These are phyloP conservation scores for Aureobasidium zeae DNA, from an alignment of 2,329 filamentous ascomycete genomes.

Conservation along the genomic window DNA sequence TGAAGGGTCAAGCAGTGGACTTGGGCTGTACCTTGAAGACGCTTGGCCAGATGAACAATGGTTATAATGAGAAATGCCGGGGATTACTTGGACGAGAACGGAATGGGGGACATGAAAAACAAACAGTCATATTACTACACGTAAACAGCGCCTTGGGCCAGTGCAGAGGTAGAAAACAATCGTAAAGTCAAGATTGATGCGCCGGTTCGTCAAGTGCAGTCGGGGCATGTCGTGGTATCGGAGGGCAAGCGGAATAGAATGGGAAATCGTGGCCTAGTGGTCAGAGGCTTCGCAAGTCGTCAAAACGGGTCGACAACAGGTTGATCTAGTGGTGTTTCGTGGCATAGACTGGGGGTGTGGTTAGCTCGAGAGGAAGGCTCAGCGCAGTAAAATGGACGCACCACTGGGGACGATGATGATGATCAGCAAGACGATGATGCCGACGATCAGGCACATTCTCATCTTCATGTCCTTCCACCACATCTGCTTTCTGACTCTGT, in stretches of 20 bases:
- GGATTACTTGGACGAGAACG: not conserved
- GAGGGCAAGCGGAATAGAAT: constrained; percentile 2
- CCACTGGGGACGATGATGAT: constrained; percentile 91
- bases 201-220: constrained; percentile 13
- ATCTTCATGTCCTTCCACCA: constrained; percentile 99
- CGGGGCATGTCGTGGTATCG: constrained; percentile 15
- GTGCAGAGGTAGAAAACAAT: constrained; percentile 13
- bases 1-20: too few species aligned
- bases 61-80: too few species aligned
- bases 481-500: constrained; percentile 88
- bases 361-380: not conserved
- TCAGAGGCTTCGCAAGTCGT: constrained; percentile 10
- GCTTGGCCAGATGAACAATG: too few species aligned
- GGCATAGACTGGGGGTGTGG: constrained; percentile 9
- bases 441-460: constrained; percentile 89
- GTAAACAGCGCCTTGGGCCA: not conserved
- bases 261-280: constrained; percentile 12
- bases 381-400: constrained; percentile 42
- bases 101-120: not conserved
- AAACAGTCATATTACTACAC: constrained; percentile 16
- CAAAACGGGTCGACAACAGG: constrained; percentile 1
- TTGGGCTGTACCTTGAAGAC: too few species aligned
- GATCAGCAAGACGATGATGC: constrained; percentile 81
- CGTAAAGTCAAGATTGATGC: constrained; percentile 14
- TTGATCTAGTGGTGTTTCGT: constrained; percentile 14